Evolutionary conservation across 352 stramenopile species (phyloP).

Genomic region (Thraustochytrium striatum): DNA sequence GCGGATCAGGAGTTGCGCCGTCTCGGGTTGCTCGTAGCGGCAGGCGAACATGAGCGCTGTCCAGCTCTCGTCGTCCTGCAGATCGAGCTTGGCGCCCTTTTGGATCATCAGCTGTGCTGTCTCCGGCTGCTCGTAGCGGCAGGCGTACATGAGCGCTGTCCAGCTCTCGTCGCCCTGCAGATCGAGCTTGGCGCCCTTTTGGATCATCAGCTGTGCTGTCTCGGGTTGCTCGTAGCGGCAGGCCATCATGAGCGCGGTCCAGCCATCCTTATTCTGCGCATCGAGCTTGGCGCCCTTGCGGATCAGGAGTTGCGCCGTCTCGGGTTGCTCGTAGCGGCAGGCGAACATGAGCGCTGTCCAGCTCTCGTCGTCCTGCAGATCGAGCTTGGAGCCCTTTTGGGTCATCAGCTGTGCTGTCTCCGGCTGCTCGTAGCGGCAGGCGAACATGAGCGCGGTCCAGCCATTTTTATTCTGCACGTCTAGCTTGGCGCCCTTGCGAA

Average conservation of each 20-base stretch:
- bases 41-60: slow-evolving; percentile 38
- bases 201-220: background rate
- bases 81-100: background rate
- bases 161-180: background rate
- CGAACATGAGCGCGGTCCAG: slow-evolving; percentile 42
- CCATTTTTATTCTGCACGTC: background rate
- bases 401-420: background rate
- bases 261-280: slow-evolving; percentile 1
- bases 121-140: background rate
- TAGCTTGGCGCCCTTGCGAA: background rate
- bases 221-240: slow-evolving; percentile 6
- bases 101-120: slow-evolving; percentile 7
- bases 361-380: background rate
- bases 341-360: slow-evolving; percentile 27
- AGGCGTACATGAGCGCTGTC: slow-evolving; percentile 32
- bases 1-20: background rate
- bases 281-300: slow-evolving; percentile 13
- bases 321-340: background rate
- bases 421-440: background rate
- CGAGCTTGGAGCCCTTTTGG: background rate
- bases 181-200: slow-evolving; percentile 18
- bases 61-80: slow-evolving; percentile 2
- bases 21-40: background rate
- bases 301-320: background rate
- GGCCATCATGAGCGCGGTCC: slow-evolving; percentile 29